Conservation (phyloP, 2,329 filamentous ascomycete genomes). For the Nemania sp. region DNA sequence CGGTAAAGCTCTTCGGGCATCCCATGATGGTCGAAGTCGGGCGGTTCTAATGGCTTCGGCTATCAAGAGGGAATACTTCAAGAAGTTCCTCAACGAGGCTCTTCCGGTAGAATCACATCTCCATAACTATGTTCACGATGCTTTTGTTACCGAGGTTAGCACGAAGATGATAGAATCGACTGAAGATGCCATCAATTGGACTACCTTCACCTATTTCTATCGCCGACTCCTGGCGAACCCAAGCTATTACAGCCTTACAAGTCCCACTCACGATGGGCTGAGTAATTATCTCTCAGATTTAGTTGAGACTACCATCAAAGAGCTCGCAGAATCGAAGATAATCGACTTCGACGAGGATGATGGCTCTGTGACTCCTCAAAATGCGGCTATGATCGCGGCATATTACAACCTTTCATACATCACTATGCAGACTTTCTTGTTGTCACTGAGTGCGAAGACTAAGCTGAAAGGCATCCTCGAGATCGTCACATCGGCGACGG, state of each 20-base stretch:
- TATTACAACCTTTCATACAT: constrained; percentile 99
- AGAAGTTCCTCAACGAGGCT: constrained; percentile 97
- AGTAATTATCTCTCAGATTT: constrained; percentile 94
- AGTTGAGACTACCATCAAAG: constrained; percentile 91
- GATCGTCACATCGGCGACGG: constrained; percentile 95
- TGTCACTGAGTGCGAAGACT: constrained; percentile 87
- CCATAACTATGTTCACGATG: constrained; percentile 91
- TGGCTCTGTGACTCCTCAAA: constrained; percentile 87
- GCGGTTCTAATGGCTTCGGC: constrained; percentile 97
- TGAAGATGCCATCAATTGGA: constrained; percentile 98
- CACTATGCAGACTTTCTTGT: constrained; percentile 97
- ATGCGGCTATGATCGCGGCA: constrained; percentile 96
- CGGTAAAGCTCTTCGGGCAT: constrained; percentile 85
- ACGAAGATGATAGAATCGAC: constrained; percentile 95
- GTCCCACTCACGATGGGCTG: constrained; percentile 91
- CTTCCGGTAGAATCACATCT: constrained; percentile 95
- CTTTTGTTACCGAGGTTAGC: constrained; percentile 96
- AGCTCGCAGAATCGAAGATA: constrained; percentile 91
- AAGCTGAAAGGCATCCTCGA: constrained; percentile 98
- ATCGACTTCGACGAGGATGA: constrained; percentile 96
- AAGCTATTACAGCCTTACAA: constrained; percentile 92
- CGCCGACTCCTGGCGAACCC: constrained; percentile 93
- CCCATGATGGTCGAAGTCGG: constrained; percentile 82
- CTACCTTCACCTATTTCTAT: constrained; percentile 98
- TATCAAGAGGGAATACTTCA: constrained; percentile 97